Evolutionary conservation across 1,139 yeast genomes (phyloP).

Genomic region (Zygoascus sp.): DNA sequence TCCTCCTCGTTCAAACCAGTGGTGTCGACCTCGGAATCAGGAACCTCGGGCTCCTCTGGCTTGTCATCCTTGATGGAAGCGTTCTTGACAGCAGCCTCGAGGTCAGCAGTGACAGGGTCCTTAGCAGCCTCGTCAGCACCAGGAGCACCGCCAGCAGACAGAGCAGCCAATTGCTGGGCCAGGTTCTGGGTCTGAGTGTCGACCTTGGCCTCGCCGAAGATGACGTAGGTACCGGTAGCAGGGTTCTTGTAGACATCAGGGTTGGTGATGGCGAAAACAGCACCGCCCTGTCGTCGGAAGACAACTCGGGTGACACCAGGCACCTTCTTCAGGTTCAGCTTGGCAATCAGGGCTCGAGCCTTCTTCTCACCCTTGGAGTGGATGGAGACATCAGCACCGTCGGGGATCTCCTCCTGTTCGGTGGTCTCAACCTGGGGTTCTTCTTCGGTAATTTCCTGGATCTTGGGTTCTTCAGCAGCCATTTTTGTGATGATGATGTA

Average conservation of each 20-base stretch:
- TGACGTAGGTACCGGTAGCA: constrained; percentile 90
- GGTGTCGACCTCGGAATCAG: constrained; percentile 63
- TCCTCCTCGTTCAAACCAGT: constrained; percentile 77
- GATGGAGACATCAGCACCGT: constrained; percentile 79
- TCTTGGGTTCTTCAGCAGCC: constrained; percentile 29
- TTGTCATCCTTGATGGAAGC: constrained; percentile 29
- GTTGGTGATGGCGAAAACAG: constrained; percentile 83
- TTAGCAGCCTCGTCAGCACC: constrained; percentile 39
- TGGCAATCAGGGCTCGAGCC: constrained; percentile 88
- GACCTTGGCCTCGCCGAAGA: constrained; percentile 96
- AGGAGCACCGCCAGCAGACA: constrained; percentile 30
- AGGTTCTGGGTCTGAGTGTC: constrained; percentile 52
- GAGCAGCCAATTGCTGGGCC: constrained; percentile 34
- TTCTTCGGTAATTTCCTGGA: constrained; percentile 32
- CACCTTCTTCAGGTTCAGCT: constrained; percentile 86
- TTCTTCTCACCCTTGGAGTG: constrained; percentile 90
- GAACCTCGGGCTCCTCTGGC: constrained; percentile 31
- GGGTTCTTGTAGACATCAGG: constrained; percentile 94
- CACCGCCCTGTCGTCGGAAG: constrained; percentile 90
- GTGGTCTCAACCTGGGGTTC: constrained; percentile 21
- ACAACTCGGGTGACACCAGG: constrained; percentile 95
- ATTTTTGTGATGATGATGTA: constrained; percentile 14
- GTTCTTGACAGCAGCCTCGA: constrained; percentile 69
- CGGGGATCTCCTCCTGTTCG: constrained; percentile 36
- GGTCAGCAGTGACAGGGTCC: constrained; percentile 84